phyloP scores from a whole-genome alignment of 129 eudicot species.

The Apium graveolens region DNA sequence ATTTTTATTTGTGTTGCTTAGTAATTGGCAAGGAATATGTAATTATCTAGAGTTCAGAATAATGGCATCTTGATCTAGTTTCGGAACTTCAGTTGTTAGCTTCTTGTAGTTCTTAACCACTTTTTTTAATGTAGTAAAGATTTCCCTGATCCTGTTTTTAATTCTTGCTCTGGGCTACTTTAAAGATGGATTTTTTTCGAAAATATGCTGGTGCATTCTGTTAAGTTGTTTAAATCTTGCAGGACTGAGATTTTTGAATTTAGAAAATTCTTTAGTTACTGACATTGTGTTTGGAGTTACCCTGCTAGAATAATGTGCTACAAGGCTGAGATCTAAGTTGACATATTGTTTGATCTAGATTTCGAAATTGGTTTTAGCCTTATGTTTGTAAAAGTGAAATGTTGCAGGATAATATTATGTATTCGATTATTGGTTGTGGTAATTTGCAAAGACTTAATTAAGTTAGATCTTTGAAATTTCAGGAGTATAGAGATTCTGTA shows the following conservation, averaged over 20 bases:
- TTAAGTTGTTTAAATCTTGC: background rate
- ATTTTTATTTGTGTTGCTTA: background rate
- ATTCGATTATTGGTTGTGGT: background rate
- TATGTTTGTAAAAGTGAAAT: background rate
- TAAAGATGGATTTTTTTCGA: background rate
- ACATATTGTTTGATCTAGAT: constrained; percentile 4
- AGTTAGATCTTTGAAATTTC: constrained; percentile 31
- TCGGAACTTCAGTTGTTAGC: background rate
- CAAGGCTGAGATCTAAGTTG: constrained; percentile 2
- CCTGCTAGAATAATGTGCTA: background rate
- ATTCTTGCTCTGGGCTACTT: background rate
- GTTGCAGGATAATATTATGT: background rate
- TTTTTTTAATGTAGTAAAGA: background rate
- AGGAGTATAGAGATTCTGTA: constrained; percentile 17
- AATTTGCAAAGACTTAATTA: constrained; percentile 36
- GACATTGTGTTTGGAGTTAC: background rate
- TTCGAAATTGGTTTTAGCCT: background rate
- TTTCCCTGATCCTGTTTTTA: background rate
- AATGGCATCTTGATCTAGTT: constrained; percentile 1
- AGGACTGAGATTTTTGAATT: background rate
- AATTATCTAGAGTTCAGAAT: background rate
- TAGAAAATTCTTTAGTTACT: background rate
- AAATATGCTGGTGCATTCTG: background rate
- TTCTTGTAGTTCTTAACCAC: constrained; percentile 1
- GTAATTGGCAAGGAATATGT: background rate